A percentile compares a stretch with the other conserved stretches of the same genome.
Evolutionary conservation across 768 basidiomycete genomes (phyloP).

Genomic region (Rhodotorula sphaerocarpa): DNA sequence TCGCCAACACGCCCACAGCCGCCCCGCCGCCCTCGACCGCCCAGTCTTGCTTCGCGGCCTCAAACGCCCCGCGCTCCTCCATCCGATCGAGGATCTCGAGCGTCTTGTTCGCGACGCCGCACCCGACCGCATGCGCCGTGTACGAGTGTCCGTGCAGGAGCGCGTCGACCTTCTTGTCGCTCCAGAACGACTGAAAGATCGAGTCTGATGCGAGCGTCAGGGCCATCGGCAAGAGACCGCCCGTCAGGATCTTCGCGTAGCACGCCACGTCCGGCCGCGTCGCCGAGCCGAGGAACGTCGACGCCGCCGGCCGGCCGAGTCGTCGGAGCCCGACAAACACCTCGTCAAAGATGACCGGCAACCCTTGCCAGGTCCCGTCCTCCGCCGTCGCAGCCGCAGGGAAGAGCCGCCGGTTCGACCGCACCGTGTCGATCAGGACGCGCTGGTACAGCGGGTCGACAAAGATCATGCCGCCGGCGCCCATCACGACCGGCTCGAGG

Average conservation of each 20-base stretch:
- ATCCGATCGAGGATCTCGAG: constrained; percentile 58
- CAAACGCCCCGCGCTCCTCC: constrained; percentile 53
- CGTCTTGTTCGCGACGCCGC: constrained; percentile 78
- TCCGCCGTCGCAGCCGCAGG: constrained; percentile 39
- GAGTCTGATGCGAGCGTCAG: constrained; percentile 71
- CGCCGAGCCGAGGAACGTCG: constrained; percentile 54
- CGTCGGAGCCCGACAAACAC: constrained; percentile 91
- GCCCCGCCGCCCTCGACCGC: constrained; percentile 1
- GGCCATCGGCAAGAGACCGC: constrained; percentile 78
- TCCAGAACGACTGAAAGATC: constrained; percentile 71
- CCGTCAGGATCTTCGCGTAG: constrained; percentile 87
- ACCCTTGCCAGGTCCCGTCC: constrained; percentile 51
- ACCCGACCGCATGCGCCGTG: constrained; percentile 86
- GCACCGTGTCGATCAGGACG: constrained; percentile 70
- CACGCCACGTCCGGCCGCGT: constrained; percentile 76
- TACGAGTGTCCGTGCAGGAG: constrained; percentile 92
- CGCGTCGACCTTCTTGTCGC: constrained; percentile 69
- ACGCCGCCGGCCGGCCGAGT: constrained; percentile 61
- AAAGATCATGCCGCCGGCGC: constrained; percentile 94
- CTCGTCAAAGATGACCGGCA: constrained; percentile 92
- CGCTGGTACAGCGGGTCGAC: constrained; percentile 95
- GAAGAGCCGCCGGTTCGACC: constrained; percentile 47
- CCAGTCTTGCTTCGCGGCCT: constrained; percentile 58
- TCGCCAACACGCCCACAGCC: no score
- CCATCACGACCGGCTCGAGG: constrained; percentile 84